A percentile compares a stretch with the other conserved stretches of the same genome.
These are phyloP conservation scores for Eutrema japonicum DNA, from an alignment of 345 rosid genomes.

Conservation along the genomic window DNA sequence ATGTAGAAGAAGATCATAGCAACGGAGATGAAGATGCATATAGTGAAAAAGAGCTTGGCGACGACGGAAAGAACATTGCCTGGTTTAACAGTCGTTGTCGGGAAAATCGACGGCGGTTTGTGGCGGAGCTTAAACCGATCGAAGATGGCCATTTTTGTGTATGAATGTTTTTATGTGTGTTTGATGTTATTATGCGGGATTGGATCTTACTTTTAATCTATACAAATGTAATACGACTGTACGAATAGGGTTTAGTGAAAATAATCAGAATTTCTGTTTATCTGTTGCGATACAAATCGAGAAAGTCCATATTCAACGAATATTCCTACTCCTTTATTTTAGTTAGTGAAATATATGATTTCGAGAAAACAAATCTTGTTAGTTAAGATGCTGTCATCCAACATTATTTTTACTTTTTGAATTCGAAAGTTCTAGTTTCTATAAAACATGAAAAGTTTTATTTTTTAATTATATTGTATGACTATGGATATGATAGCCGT, in stretches of 20 bases:
- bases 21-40: conserved; percentile 53
- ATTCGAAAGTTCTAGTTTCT: background rate
- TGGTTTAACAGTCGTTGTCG: conserved; percentile 42
- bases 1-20: conserved; percentile 50
- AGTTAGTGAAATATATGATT: conserved; percentile 17
- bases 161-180: background rate
- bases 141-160: conserved; percentile 39
- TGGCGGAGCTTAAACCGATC: conserved; percentile 38
- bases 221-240: background rate
- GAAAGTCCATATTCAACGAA: conserved; percentile 36
- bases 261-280: background rate
- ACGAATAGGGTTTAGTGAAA: conserved; percentile 7
- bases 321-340: conserved; percentile 33
- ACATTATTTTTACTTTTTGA: background rate
- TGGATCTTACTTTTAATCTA: background rate
- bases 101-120: conserved; percentile 39
- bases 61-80: conserved; percentile 45
- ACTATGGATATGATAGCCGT: background rate
- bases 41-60: conserved; percentile 49
- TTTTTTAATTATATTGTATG: background rate
- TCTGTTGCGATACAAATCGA: conserved; percentile 11
- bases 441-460: background rate
- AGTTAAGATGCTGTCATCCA: conserved; percentile 20
- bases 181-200: background rate
- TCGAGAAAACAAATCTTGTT: conserved; percentile 27